Evolutionary conservation across 2,329 filamentous ascomycete species (phyloP).

Genomic region (Nothophoma quercina): DNA sequence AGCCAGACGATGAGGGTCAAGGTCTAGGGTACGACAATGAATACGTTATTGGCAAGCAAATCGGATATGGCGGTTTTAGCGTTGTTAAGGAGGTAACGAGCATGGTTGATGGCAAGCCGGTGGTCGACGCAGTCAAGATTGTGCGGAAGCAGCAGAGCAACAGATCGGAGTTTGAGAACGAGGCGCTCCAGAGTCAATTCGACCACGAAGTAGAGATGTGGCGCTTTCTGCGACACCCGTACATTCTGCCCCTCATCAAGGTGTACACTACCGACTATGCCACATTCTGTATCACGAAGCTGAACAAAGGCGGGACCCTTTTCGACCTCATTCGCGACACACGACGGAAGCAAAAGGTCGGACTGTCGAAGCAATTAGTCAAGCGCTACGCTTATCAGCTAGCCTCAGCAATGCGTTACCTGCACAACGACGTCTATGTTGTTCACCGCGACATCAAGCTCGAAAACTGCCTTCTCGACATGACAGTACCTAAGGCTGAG

Average conservation of each 20-base stretch:
- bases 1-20: conserved; percentile 73
- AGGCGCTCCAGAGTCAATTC: conserved; percentile 70
- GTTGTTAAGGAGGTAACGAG: conserved; percentile 72
- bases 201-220: conserved; percentile 74
- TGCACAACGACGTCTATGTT: conserved; percentile 71
- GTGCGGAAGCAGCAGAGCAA: conserved; percentile 66
- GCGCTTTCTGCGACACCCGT: conserved; percentile 68
- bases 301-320: conserved; percentile 69
- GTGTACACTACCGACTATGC: conserved; percentile 73
- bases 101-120: conserved; percentile 61
- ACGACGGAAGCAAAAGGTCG: conserved; percentile 52
- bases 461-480: conserved; percentile 71
- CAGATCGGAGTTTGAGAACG: conserved; percentile 67
- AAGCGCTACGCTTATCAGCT: conserved; percentile 70
- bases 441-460: conserved; percentile 74
- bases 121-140: conserved; percentile 71
- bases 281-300: conserved; percentile 72
- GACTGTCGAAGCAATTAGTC: conserved; percentile 60
- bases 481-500: conserved; percentile 57
- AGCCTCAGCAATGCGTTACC: conserved; percentile 69
- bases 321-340: conserved; percentile 68
- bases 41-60: conserved; percentile 72
- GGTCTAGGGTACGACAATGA: conserved; percentile 67
- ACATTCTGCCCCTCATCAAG: conserved; percentile 68
- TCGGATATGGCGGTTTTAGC: conserved; percentile 72